phyloP scores from a whole-genome alignment of 2,329 filamentous ascomycete species.

The Xylaria sp. region DNA sequence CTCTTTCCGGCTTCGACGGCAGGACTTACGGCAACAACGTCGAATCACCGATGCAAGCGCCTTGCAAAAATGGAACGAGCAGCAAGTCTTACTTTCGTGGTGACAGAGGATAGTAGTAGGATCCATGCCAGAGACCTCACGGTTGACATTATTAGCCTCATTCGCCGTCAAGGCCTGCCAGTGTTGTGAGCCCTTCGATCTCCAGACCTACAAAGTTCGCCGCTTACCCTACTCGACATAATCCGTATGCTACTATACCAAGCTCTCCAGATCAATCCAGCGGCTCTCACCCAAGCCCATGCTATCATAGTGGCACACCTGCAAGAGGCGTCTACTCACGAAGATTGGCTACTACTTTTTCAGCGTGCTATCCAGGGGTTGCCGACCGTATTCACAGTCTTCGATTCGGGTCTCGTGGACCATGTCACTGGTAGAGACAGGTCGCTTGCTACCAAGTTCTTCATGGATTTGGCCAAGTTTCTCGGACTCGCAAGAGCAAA shows the following conservation, averaged over 20 bases:
- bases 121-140: not conserved
- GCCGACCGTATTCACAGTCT: not conserved
- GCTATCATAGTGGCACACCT: not conserved
- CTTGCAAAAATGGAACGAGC: slow-evolving; percentile 1
- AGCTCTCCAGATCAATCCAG: not conserved
- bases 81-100: not conserved
- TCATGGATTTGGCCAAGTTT: not conserved
- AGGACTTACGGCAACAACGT: not conserved
- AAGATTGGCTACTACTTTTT: not conserved
- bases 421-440: not conserved
- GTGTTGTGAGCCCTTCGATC: not conserved
- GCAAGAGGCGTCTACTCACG: not conserved
- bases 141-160: not conserved
- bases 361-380: not conserved
- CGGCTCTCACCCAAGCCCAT: not conserved
- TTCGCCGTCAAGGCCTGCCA: not conserved
- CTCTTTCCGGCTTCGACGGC: not conserved
- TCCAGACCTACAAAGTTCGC: not conserved
- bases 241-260: not conserved
- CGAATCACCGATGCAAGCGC: not conserved
- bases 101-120: not conserved
- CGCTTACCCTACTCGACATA: not conserved
- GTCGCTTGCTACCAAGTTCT: not conserved
- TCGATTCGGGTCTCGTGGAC: not conserved
- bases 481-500: not conserved